phyloP scores from a whole-genome alignment of 2,329 filamentous ascomycete species.

The Colletotrichum noveboracense region DNA sequence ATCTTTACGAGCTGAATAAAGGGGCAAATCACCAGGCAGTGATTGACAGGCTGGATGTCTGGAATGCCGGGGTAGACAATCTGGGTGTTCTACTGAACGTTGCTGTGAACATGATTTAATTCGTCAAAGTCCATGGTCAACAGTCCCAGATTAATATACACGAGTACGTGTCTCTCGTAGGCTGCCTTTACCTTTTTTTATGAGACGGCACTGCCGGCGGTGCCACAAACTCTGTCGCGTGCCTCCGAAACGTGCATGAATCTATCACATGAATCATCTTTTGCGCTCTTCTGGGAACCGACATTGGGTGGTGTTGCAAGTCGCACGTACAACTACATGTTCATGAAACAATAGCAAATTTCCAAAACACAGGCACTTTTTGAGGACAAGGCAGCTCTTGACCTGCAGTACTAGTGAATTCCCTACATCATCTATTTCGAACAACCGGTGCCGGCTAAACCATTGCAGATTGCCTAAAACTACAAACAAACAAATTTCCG shows the following conservation, averaged over 20 bases:
- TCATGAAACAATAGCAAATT: not conserved
- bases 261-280: not conserved
- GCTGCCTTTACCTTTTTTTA: not conserved
- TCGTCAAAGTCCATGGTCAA: not conserved
- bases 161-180: not conserved
- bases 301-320: not conserved
- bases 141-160: not conserved
- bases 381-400: not conserved
- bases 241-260: not conserved
- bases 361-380: not conserved
- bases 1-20: not conserved
- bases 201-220: not conserved
- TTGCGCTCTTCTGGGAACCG: not conserved
- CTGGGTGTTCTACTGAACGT: constrained; percentile 7
- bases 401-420: not conserved
- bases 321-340: not conserved
- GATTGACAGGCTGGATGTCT: not conserved
- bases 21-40: not conserved
- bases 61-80: constrained; percentile 18
- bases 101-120: not conserved
- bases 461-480: not conserved
- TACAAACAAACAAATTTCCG: not conserved
- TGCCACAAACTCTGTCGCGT: not conserved
- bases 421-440: not conserved
- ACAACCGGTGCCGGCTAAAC: not conserved